Evolutionary conservation across 192 early-diverging fungal genomes (phyloP).

Genomic region (Podochytrium sp.): DNA sequence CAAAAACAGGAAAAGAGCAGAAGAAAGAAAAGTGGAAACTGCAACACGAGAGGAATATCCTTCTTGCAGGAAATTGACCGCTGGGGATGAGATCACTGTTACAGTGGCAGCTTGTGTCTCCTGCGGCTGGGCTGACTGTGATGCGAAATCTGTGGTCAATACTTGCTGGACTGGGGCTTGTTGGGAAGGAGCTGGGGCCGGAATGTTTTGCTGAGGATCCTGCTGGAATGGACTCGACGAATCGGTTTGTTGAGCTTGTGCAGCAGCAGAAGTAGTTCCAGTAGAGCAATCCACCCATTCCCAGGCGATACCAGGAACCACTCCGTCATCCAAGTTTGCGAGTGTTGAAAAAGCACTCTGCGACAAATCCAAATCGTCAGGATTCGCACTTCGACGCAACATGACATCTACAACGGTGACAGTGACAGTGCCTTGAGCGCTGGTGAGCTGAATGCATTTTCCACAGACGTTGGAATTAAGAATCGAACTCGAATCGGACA

Average conservation of each 20-base stretch:
- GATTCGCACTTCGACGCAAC: not conserved
- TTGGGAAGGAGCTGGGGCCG: no score
- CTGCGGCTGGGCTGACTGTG: no score
- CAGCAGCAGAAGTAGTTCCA: not conserved
- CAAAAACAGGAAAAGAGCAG: no score
- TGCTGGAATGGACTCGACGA: no score
- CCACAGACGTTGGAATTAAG: not conserved
- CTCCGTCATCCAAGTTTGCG: not conserved
- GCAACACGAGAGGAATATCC: no score
- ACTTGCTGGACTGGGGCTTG: no score
- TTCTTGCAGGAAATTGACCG: no score
- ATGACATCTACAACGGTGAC: not conserved
- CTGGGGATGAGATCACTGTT: no score
- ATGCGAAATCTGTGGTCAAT: no score
- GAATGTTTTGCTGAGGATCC: no score
- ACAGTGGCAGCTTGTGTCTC: no score
- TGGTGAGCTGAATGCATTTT: not conserved
- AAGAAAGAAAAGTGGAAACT: no score
- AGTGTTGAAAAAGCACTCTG: not conserved
- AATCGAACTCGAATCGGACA: not conserved
- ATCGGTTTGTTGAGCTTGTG: not conserved
- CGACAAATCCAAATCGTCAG: not conserved
- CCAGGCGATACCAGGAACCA: not conserved
- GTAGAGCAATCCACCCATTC: not conserved
- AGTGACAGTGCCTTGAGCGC: not conserved